Evolutionary conservation across 805 yeast genomes (phyloP), one percentile per base, ranked within the genome.

Genomic region (Huiozyma sinensis): DNA sequence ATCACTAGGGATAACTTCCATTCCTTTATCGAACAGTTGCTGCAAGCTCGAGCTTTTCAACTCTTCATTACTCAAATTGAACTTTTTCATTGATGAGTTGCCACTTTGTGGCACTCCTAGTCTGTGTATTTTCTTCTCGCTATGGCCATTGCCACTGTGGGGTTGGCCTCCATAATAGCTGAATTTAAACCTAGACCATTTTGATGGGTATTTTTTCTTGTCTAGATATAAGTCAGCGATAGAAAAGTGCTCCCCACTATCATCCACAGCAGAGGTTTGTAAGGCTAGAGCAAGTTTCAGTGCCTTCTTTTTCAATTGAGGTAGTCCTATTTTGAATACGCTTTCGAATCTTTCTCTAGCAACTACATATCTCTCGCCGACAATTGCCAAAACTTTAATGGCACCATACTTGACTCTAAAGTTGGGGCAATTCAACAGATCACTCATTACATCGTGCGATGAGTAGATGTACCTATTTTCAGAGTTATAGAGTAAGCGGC

Each of bases 401-500:
- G 87, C 79, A 2, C 73, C 67, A 17, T 79, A 62, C 43, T 80
- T 71, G 7, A 88, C 74, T 24, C 71, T 70, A 30, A 82, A 62
- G 7, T 82, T 75, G 11, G 80, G 78, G 11, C 81, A 71, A 44
- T 73, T 73, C 39, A 86, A 56, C 48, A 88, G 63, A 37, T 68
- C 66, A 46, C 71, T 76, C 44, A 88, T 69, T 33, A 79, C 68
- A 41, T 80, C 81, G 13, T 75, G 64, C 17, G 87, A 79, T n/a
- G 79, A 67, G 58, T 84, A 88, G 27, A 84, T 69, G 41, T 74
- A 72, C 48, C 85, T 71, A 53, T 81, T 79, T 29, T 78, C 69
- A 43, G 92, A 81, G 52, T 83, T 77, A 36, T 81, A 83, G 38
- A 89, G 64, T 31, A 89, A 63, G 41, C 76, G 61, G 32, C 73